These are phyloP conservation scores for Cylindrotheca fusiformis DNA, from an alignment of 108 stramenopile genomes.

Conservation along the genomic window DNA sequence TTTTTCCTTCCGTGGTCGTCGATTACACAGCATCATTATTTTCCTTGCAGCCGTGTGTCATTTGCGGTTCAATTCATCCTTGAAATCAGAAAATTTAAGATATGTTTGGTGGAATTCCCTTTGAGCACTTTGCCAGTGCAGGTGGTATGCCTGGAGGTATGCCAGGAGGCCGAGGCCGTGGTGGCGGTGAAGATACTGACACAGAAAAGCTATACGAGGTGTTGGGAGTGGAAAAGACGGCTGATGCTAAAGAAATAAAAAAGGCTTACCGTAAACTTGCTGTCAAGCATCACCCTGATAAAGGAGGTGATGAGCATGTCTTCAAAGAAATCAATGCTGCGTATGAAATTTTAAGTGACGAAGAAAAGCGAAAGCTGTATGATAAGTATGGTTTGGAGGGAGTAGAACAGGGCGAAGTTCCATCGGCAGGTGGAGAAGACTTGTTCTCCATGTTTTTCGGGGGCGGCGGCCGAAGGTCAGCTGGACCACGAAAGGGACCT, in stretches of 20 bases:
- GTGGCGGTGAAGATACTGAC: slow-evolving; percentile 62
- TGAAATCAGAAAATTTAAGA: background rate
- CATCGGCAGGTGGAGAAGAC: slow-evolving; percentile 80
- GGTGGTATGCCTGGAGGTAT: slow-evolving; percentile 60
- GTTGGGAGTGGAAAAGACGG: slow-evolving; percentile 67
- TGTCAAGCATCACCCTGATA: slow-evolving; percentile 64
- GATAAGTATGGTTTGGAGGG: slow-evolving; percentile 94
- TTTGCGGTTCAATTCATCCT: background rate
- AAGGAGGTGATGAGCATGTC: slow-evolving; percentile 87
- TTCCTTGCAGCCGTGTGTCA: too few relatives aligned
- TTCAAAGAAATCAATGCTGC: slow-evolving; percentile 88
- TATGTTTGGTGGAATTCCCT: slow-evolving; percentile 78
- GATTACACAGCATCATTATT: background rate
- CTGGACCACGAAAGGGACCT: slow-evolving; percentile 91
- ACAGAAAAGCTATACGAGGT: slow-evolving; percentile 88
- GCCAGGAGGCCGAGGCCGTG: slow-evolving; percentile 25
- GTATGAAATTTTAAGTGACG: slow-evolving; percentile 83
- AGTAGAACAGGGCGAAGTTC: slow-evolving; percentile 70
- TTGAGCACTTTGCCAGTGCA: slow-evolving; percentile 63
- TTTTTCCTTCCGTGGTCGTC: too few relatives aligned
- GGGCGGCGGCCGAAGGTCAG: slow-evolving; percentile 47
- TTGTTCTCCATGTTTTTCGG: slow-evolving; percentile 98
- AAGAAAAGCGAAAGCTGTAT: slow-evolving; percentile 82
- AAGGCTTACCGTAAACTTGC: slow-evolving; percentile 81
- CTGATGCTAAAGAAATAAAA: slow-evolving; percentile 74